Base-by-base conservation (phyloP, 179 eudicot species). In the Pouteria campechiana region DNA sequence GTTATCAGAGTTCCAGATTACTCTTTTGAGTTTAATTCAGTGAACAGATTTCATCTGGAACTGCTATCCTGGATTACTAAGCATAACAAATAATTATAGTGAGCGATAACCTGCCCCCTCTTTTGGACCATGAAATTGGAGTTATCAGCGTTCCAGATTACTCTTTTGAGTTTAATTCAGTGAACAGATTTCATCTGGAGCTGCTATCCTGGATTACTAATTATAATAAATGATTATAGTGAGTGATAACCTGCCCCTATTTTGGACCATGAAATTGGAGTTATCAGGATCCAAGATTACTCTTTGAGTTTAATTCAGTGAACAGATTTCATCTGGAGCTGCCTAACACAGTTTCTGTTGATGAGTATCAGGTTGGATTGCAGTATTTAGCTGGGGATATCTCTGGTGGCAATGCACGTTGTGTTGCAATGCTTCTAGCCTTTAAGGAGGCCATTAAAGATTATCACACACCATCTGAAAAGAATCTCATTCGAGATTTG, bases 381-480 rank as follows among this genome's bases (percentile, higher is more conserved):
- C 68, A 83, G 34, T 92, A 77, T 58, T 49, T 92, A 48, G 73
- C 88, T 54, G 99, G 99, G 32, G 85, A 85, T 50, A 71, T 85
- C 38, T 85, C 78, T 44, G 95, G 95, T 50, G 93, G 95, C 32
- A 85, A 85, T 70, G 93, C 96, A 23, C 99, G 99, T 21, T 92
- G 99, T 53, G 87, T 87, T 43, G 92, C 99, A 34, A 87, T 92
- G 99, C 96, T 92, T 64, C 76, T 77, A 73, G 94, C 94, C 66
- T 87, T 92, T 38, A 87, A 87, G 45, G 92, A 92, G 58, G 74
- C 96, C 3, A 87, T 92, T 38, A 78, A 56, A 29, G 96, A 83
- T 45, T 92, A 92, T 61, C 57, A 73, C 17, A 79, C 94, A 16
- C 99, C 96, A 13, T 77, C 85, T 0, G 83, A 87, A 64, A 92